Evolutionary conservation across 495 filamentous ascomycete species (phyloP).

Genomic region (Barbatosphaeria neglecta): DNA sequence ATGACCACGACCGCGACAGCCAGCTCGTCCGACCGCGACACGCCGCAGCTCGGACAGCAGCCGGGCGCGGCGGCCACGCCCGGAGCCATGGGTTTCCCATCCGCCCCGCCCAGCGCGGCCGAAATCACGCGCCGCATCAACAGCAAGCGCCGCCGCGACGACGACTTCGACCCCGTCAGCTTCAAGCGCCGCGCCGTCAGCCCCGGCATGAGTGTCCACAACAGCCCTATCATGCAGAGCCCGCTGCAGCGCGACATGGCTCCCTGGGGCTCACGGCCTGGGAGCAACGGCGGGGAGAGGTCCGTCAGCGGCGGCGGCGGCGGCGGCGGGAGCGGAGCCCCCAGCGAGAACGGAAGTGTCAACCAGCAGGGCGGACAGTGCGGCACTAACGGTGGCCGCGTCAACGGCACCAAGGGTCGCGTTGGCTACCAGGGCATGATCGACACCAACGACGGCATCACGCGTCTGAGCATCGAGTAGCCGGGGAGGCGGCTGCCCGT

Average conservation of each 20-base stretch:
- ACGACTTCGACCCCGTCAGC: constrained; percentile 78
- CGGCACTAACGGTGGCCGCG: constrained; percentile 12
- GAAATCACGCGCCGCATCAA: constrained; percentile 58
- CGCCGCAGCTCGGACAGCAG: constrained; percentile 10
- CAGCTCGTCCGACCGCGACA: constrained; percentile 14
- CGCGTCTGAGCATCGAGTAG: constrained; percentile 93
- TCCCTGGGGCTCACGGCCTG: constrained; percentile 64
- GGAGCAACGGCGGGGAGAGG: constrained; percentile 43
- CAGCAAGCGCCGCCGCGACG: constrained; percentile 75
- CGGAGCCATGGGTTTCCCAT: constrained; percentile 24
- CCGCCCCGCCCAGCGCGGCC: constrained; percentile 38
- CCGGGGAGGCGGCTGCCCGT: not conserved
- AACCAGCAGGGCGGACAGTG: constrained; percentile 14
- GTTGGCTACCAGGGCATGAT: constrained; percentile 91
- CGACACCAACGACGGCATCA: constrained; percentile 88
- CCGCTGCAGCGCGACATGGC: constrained; percentile 57
- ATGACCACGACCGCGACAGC: constrained; percentile 11
- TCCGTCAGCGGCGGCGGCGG: constrained; percentile 21
- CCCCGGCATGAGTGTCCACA: constrained; percentile 82
- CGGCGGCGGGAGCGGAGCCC: constrained; percentile 13
- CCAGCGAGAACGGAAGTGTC: constrained; percentile 29
- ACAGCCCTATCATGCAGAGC: constrained; percentile 78
- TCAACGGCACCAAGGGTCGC: constrained; percentile 28
- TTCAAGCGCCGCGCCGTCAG: constrained; percentile 93
- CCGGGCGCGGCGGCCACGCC: constrained; percentile 32